Evolutionary conservation across 352 stramenopile genomes (phyloP), one percentile per base, ranked within the genome.

Genomic region (Pythium chondricola): DNA sequence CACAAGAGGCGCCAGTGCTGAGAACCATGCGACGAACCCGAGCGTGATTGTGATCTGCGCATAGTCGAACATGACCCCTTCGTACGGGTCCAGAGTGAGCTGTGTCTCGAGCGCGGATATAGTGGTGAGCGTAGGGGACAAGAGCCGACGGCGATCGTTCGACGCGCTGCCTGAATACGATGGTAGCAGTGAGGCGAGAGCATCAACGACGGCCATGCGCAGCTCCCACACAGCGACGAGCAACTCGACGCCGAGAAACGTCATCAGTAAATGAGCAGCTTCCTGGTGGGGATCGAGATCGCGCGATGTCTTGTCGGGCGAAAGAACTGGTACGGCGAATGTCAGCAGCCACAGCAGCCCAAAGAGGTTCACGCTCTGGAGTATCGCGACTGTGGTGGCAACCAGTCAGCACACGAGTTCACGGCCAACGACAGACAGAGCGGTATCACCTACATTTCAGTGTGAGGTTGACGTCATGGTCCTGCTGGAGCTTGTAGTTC

Each of bases 41-140:
- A 89, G 63, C 24, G 58, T 76, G 16, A 83, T 58, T 44, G 83
- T 43, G 22, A 91, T 61, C 40, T 87, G 77, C 8, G 77, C 77
- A 56, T 89, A 91, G 60, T 88, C 80, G 32, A 82, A 75, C 47
- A 89, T 67, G 11, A 89, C 77, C 26, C 80, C 80, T 22, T 86
- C 73, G 48, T 87, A 88, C 27, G 58, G 48, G 6, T 62, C 58
- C 29, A 91, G 47, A 17, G 51, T 46, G 10, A 77, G 51, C 26
- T 91, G 74, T 1, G 18, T 27, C 22, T 74, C 69, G 6, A 59
- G 27, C 2, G 43, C 2, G 9, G 52, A 44, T 18, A 36, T 3
- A 2, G 30, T 25, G 8, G 32, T 31, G 3, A 36, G 35, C 10
- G 47, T 6, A 8, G 42, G 11, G 21, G 14, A 24, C 6, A 57